Base-by-base conservation (phyloP, 225 moss, liverwort and hornwort species). In the Marchantia paleacea region DNA sequence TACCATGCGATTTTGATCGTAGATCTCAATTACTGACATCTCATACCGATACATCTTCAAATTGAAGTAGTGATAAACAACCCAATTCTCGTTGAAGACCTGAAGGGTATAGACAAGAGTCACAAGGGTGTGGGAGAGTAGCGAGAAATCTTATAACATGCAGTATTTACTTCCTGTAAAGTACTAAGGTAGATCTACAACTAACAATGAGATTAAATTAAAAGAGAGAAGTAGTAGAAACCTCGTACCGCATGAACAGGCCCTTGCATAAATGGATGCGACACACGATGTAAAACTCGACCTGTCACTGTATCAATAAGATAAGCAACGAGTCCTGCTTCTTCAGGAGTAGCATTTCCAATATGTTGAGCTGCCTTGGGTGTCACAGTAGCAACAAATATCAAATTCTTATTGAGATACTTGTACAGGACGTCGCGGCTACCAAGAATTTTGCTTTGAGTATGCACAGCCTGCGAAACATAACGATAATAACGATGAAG, bases 71-170 rank as follows among this genome's bases (percentile, higher is more conserved):
- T 95, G 95, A 73, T 95, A 99, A 18, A 99, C 93, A 79, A 99
- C 89, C 97, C 97, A 99, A 83, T 99, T 99, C 80, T 95, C 97
- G 81, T 92, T 90, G 78, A 95, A 86, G 49, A 99, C 95, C 97
- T 97, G 92, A 63, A 77, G 15, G 10, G 22, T 76, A 14, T 58
- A 51, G 15, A 24, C 14, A 52, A 25, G 24, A 63, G 29, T 66
- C 50, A 79, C 20, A 26, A 51, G 11, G 15, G 55, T 77, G 62
- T 30, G 16, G 12, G 15, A 77, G 24, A 15, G 49, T 9, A 3
- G 9, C 25, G 61, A 11, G 28, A 25, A 39, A 61, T n/a, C 69
- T 58, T 0, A 12, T 19, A n/a, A 19, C 9, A 66, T 18, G 39
- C 39, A 24, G 47, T 15, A 50, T 13, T 47, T 8, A 6, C 39